Evolutionary conservation across 208 protist species (phyloP).

Genomic region (Leishmania tarentolae): DNA sequence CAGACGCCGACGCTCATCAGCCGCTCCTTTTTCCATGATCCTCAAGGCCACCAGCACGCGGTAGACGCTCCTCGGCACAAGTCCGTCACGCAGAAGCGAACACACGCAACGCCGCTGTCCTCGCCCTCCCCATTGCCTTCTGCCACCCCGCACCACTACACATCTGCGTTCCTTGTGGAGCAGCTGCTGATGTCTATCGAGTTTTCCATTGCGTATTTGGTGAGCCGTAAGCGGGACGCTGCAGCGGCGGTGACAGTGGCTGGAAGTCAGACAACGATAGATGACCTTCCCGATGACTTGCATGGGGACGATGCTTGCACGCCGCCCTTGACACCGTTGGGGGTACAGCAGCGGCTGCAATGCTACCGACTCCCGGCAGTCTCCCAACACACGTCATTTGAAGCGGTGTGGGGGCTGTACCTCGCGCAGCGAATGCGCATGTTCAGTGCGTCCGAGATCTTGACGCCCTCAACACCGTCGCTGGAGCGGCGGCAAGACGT

Average conservation of each 20-base stretch:
- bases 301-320: background rate
- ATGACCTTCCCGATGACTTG: background rate
- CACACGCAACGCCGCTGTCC: background rate
- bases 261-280: background rate
- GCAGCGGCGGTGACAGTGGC: background rate
- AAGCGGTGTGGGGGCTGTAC: slow-evolving; percentile 13
- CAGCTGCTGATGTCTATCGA: slow-evolving; percentile 27
- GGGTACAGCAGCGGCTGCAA: background rate
- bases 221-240: background rate
- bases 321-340: slow-evolving; percentile 4
- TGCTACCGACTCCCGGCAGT: slow-evolving; percentile 9
- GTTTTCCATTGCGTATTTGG: slow-evolving; percentile 22
- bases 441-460: background rate
- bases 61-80: background rate
- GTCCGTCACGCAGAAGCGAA: background rate
- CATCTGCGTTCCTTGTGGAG: slow-evolving; percentile 11
- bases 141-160: slow-evolving; percentile 1
- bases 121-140: background rate
- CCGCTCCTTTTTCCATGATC: slow-evolving; percentile 15
- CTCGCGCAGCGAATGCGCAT: slow-evolving; percentile 11
- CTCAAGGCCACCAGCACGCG: background rate
- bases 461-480: background rate
- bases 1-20: slow-evolving; percentile 27
- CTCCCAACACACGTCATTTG: slow-evolving; percentile 3
- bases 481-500: background rate